These are phyloP conservation scores for Trypethelium eluteriae DNA, from an alignment of 495 filamentous ascomycete genomes.

Conservation along the genomic window DNA sequence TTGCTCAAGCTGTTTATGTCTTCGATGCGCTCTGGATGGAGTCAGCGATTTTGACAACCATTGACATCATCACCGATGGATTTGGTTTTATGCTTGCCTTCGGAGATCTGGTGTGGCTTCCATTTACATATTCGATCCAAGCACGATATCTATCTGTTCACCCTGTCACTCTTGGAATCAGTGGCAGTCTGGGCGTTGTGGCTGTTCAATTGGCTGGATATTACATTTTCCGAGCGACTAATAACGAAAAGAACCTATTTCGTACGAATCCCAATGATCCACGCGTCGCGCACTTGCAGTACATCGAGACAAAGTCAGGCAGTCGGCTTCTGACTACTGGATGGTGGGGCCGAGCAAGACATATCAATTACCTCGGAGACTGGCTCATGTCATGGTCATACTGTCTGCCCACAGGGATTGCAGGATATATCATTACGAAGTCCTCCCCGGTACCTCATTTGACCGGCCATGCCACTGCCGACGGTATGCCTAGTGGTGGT, in stretches of 20 bases:
- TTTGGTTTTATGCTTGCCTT: slow-evolving; percentile 97
- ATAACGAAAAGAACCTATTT: slow-evolving; percentile 93
- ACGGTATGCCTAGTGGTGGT: slow-evolving; percentile 44
- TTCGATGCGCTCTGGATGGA: slow-evolving; percentile 87
- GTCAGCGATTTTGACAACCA: slow-evolving; percentile 84
- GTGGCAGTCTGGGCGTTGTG: slow-evolving; percentile 54
- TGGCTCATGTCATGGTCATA: slow-evolving; percentile 94
- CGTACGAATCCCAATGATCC: slow-evolving; percentile 81
- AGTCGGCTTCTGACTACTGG: slow-evolving; percentile 74
- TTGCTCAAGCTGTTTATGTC: slow-evolving; percentile 76
- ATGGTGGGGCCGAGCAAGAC: slow-evolving; percentile 90
- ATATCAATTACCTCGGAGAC: slow-evolving; percentile 98
- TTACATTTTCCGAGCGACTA: slow-evolving; percentile 82
- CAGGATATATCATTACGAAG: slow-evolving; percentile 61
- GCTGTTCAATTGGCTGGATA: slow-evolving; percentile 62
- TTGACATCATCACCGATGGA: slow-evolving; percentile 91
- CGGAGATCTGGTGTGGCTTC: slow-evolving; percentile 89
- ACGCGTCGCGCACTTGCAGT: slow-evolving; percentile 69
- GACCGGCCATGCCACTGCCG: slow-evolving; percentile 36
- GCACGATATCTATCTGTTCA: slow-evolving; percentile 80
- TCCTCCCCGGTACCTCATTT: slow-evolving; percentile 17
- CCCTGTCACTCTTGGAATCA: slow-evolving; percentile 64
- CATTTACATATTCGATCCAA: slow-evolving; percentile 81
- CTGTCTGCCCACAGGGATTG: slow-evolving; percentile 78
- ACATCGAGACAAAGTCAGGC: slow-evolving; percentile 77